phyloP scores from a whole-genome alignment of 805 yeast genomes.

The Candida ficus region DNA sequence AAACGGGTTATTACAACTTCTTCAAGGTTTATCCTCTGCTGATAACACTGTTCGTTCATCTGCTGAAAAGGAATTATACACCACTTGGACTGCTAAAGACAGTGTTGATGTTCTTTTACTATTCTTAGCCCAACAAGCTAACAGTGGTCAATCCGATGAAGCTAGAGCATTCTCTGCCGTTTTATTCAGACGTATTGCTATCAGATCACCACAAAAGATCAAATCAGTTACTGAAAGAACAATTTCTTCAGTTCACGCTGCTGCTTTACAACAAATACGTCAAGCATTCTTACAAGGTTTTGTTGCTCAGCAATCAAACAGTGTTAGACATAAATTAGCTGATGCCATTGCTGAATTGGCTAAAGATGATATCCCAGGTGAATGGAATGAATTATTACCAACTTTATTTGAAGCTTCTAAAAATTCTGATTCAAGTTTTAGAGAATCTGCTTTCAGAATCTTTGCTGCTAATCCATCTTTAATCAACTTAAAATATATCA shows the following conservation, averaged over 20 bases:
- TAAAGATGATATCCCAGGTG: slow-evolving; percentile 49
- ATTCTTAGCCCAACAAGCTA: slow-evolving; percentile 78
- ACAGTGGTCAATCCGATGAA: slow-evolving; percentile 54
- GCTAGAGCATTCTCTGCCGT: slow-evolving; percentile 77
- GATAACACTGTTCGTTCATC: slow-evolving; percentile 69
- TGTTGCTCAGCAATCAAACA: slow-evolving; percentile 57
- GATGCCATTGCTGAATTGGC: slow-evolving; percentile 95
- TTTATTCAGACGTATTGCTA: slow-evolving; percentile 79
- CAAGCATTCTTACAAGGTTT: slow-evolving; percentile 69
- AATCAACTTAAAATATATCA: slow-evolving; percentile 53
- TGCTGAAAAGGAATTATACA: slow-evolving; percentile 71
- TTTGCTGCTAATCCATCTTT: slow-evolving; percentile 79
- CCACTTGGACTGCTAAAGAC: slow-evolving; percentile 67
- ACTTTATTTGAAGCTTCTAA: slow-evolving; percentile 65
- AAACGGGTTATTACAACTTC: slow-evolving; percentile 46
- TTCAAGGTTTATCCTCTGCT: slow-evolving; percentile 69
- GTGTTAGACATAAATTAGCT: slow-evolving; percentile 84
- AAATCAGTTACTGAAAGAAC: slow-evolving; percentile 70
- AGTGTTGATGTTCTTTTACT: slow-evolving; percentile 66
- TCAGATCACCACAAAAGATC: slow-evolving; percentile 66
- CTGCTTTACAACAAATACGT: slow-evolving; percentile 59
- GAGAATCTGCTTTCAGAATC: slow-evolving; percentile 90
- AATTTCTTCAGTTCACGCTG: slow-evolving; percentile 60
- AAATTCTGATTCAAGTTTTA: slow-evolving; percentile 53
- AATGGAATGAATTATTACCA: slow-evolving; percentile 79